Base-by-base conservation (phyloP, 306 rosid genomes). In the Arachis hypogaea region DNA sequence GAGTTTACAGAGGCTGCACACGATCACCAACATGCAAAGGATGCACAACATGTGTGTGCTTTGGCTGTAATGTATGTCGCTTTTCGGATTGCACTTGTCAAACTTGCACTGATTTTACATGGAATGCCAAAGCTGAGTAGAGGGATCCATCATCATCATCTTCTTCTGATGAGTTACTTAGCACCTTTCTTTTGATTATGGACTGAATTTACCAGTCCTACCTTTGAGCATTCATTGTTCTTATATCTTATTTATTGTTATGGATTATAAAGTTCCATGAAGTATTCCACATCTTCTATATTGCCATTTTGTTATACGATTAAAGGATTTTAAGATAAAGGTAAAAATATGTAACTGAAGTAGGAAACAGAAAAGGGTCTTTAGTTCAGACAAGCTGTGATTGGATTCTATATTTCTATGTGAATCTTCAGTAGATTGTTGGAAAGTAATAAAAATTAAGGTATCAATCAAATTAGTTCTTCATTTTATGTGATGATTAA, bases 71-170 rank as follows among this genome's bases (percentile, higher is more conserved):
- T 54, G 79, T 80, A 54, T 89, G 94, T 38, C 88, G 94, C 7
- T 89, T 86, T 78, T 85, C 89, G 14, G 89, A 89, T 72, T 89
- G 91, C 88, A 81, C 79, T 81, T 89, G 94, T 85, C 91, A 89
- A 85, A 89, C 91, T 59, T 86, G 94, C 76, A 83, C 82, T 6
- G 94, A 89, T 81, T 89, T 89, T 82, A 85, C 89, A 10, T 82
- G 73, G 65, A 89, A 86, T 69, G 89, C 88, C 10, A 81, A 81
- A 78, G 43, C 78, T 71, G 74, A 89, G 77, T 57, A 51, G n/a
- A 18, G 59, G 10, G 30, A 55, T 33, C 38, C 38, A 33, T 33
- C 38, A 33, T 33, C 38, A 2, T 33, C 38, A 33, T 2, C 38
- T 22, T 47, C 43, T 7, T 11, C 10, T 54, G 30, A 55, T 3